phyloP scores from a whole-genome alignment of 106 monocot genomes.

The Cymbidium sinense region DNA sequence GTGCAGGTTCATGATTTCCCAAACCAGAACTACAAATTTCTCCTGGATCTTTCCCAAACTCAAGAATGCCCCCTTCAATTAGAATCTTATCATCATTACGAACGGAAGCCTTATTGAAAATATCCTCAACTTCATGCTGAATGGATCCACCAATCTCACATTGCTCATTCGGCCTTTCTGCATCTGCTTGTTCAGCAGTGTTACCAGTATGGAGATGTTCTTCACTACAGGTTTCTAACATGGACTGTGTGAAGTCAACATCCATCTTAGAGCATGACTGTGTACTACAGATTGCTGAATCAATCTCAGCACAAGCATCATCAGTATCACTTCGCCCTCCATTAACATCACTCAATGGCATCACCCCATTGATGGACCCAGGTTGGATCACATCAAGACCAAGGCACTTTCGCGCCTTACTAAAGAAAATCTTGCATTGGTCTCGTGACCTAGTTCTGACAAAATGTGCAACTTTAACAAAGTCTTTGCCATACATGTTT shows the following conservation, averaged over 20 bases:
- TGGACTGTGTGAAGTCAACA: constrained; percentile 30
- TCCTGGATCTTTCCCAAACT: constrained; percentile 6
- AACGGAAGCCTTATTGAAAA: constrained; percentile 4
- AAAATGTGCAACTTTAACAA: constrained; percentile 44
- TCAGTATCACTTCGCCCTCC: constrained; percentile 55
- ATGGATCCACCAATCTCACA: constrained; percentile 11
- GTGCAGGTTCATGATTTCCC: neutral
- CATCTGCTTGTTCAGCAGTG: constrained; percentile 6
- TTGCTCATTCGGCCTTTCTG: constrained; percentile 20
- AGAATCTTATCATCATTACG: neutral
- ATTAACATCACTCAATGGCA: constrained; percentile 42
- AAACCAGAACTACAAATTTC: constrained; percentile 7
- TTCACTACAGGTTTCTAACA: constrained; percentile 16
- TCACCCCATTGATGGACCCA: constrained; percentile 16
- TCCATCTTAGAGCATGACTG: constrained; percentile 65
- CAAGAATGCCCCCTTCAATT: neutral
- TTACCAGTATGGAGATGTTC: constrained; percentile 19
- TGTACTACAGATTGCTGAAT: constrained; percentile 58
- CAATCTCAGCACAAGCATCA: constrained; percentile 62
- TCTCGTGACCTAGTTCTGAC: constrained; percentile 66
- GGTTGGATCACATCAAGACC: constrained; percentile 49
- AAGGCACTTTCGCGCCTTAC: constrained; percentile 88
- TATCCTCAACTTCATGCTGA: constrained; percentile 21
- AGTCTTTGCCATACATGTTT: constrained; percentile 64
- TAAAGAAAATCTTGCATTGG: constrained; percentile 87